phyloP scores from a whole-genome alignment of 2,329 filamentous ascomycete genomes.

The Epichloe elymi region DNA sequence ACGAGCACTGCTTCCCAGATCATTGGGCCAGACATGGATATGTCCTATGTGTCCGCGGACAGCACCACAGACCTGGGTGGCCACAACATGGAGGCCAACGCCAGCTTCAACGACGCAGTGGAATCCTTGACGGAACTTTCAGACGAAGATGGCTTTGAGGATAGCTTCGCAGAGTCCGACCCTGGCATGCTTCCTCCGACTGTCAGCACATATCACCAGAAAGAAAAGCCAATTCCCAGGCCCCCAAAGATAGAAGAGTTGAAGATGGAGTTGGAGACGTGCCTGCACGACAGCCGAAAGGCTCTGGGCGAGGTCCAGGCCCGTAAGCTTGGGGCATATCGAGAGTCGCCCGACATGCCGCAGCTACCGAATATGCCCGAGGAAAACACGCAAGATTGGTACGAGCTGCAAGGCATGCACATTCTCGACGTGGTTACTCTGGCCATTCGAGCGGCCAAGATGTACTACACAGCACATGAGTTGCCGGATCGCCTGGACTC shows the following conservation, averaged over 20 bases:
- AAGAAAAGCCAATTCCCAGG: constrained; percentile 67
- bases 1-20: constrained; percentile 22
- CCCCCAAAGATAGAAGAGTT: constrained; percentile 74
- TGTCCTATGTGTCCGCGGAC: constrained; percentile 45
- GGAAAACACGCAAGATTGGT: constrained; percentile 51
- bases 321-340: constrained; percentile 20
- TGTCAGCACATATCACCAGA: constrained; percentile 86
- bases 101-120: constrained; percentile 17
- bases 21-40: constrained; percentile 38
- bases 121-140: constrained; percentile 36
- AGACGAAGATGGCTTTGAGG: constrained; percentile 37
- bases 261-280: constrained; percentile 50
- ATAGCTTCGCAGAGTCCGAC: constrained; percentile 49
- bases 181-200: constrained; percentile 87
- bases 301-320: constrained; percentile 48
- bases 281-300: constrained; percentile 55
- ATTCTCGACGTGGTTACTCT: constrained; percentile 86
- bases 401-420: constrained; percentile 82
- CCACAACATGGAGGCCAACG: constrained; percentile 23
- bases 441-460: constrained; percentile 88
- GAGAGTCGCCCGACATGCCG: constrained; percentile 15
- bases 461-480: constrained; percentile 91
- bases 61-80: constrained; percentile 43
- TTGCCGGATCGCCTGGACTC: constrained; percentile 71
- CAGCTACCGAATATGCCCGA: constrained; percentile 27